These are phyloP conservation scores for Baorangia bicolor DNA, from an alignment of 768 basidiomycete species.

Conservation along the genomic window DNA sequence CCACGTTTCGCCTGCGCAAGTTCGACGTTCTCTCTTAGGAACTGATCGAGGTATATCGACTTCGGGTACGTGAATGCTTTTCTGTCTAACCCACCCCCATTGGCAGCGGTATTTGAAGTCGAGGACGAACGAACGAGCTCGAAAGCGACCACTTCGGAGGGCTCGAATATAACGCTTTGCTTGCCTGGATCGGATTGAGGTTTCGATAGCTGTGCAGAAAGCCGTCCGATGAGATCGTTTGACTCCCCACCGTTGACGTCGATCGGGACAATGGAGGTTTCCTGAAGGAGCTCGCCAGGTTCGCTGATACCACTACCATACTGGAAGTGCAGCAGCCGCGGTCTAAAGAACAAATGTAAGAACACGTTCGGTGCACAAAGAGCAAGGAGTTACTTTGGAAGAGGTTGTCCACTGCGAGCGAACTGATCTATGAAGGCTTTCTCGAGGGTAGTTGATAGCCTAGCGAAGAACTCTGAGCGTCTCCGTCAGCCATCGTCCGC, in stretches of 20 bases:
- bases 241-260: constrained; percentile 43
- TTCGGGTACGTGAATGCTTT: constrained; percentile 58
- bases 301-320: constrained; percentile 47
- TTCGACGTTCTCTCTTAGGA: constrained; percentile 56
- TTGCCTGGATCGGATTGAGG: constrained; percentile 27
- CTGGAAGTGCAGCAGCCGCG: constrained; percentile 53
- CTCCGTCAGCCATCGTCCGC: constrained; percentile 13
- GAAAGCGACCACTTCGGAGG: constrained; percentile 66
- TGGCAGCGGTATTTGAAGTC: constrained; percentile 12
- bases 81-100: constrained; percentile 24
- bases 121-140: constrained; percentile 37
- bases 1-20: constrained; percentile 37
- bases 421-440: constrained; percentile 39
- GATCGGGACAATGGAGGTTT: constrained; percentile 52
- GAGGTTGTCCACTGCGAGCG: constrained; percentile 30
- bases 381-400: constrained; percentile 30
- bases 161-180: constrained; percentile 59
- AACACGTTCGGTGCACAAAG: background rate
- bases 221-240: constrained; percentile 59
- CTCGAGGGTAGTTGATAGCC: constrained; percentile 46
- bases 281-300: constrained; percentile 29
- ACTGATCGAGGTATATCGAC: constrained; percentile 70
- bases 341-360: constrained; percentile 17
- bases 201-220: constrained; percentile 35
- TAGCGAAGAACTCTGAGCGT: constrained; percentile 48